Percentiles rank a stretch among this genome's conserved stretches.
Conservation (phyloP, 495 filamentous ascomycete genomes). For the Amniculicola lignicola region DNA sequence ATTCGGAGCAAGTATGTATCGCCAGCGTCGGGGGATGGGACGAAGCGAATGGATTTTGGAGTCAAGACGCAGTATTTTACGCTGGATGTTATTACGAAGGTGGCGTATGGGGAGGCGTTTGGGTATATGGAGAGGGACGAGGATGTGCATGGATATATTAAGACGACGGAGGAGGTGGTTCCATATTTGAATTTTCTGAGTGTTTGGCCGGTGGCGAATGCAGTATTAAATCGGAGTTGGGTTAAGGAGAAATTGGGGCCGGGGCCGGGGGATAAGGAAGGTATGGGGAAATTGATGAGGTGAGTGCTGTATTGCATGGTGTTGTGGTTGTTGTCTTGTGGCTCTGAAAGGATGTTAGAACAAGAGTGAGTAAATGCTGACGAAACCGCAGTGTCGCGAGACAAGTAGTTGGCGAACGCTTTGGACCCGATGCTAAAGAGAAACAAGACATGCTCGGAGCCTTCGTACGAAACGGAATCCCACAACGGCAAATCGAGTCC, state of each 20-base stretch:
- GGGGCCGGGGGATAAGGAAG: slow-evolving; percentile 33
- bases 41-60: slow-evolving; percentile 43
- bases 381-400: slow-evolving; percentile 34
- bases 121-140: slow-evolving; percentile 44
- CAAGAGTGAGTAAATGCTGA: too few relatives aligned
- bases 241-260: slow-evolving; percentile 6
- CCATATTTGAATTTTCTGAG: neutral
- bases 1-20: slow-evolving; percentile 38
- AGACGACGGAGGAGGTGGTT: slow-evolving; percentile 37
- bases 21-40: slow-evolving; percentile 1
- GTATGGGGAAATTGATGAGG: slow-evolving; percentile 30
- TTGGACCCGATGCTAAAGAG: slow-evolving; percentile 33
- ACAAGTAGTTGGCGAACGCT: slow-evolving; percentile 39
- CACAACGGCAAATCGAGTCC: slow-evolving; percentile 28
- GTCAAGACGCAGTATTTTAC: slow-evolving; percentile 44
- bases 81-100: slow-evolving; percentile 45
- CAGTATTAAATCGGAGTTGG: slow-evolving; percentile 9
- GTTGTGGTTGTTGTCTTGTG: too few relatives aligned
- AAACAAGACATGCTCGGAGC: slow-evolving; percentile 38
- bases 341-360: too few relatives aligned
- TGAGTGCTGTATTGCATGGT: neutral
- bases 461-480: slow-evolving; percentile 40
- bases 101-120: slow-evolving; percentile 45
- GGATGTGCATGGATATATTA: slow-evolving; percentile 50
- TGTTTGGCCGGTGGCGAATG: neutral